Percentiles rank a stretch among this genome's conserved stretches.
Conservation (phyloP, 1,139 yeast genomes). For the Candida sp. region DNA sequence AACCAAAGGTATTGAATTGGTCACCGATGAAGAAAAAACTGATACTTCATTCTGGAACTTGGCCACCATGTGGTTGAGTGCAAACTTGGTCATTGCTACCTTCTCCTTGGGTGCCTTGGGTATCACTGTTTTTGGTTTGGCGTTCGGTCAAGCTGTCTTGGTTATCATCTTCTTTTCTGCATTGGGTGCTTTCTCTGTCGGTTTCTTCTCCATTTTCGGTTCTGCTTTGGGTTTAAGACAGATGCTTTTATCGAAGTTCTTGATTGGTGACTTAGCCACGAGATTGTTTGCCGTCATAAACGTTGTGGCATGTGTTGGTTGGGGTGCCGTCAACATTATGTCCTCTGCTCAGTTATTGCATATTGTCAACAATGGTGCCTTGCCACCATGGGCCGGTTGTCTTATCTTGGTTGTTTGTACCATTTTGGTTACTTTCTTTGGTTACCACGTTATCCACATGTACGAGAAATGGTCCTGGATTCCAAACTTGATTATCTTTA, state of each 20-base stretch:
- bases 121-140: slow-evolving; percentile 51
- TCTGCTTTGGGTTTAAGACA: slow-evolving; percentile 88
- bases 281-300: slow-evolving; percentile 81
- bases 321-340: slow-evolving; percentile 96
- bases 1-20: slow-evolving; percentile 69
- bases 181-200: slow-evolving; percentile 79
- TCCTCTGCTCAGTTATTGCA: slow-evolving; percentile 86
- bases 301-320: slow-evolving; percentile 88
- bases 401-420: slow-evolving; percentile 72
- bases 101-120: slow-evolving; percentile 86
- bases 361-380: slow-evolving; percentile 68
- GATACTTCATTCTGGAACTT: slow-evolving; percentile 68
- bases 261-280: slow-evolving; percentile 77
- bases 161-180: slow-evolving; percentile 72
- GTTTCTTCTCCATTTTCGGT: slow-evolving; percentile 84
- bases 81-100: slow-evolving; percentile 88
- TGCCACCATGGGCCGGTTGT: slow-evolving; percentile 95
- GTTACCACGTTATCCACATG: slow-evolving; percentile 79
- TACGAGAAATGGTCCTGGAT: slow-evolving; percentile 93
- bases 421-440: slow-evolving; percentile 80
- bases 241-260: slow-evolving; percentile 79
- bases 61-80: slow-evolving; percentile 93
- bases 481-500: slow-evolving; percentile 73
- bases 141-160: slow-evolving; percentile 70
- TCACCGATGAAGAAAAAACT: slow-evolving; percentile 69